These are phyloP conservation scores for Trametes versicolor DNA, from an alignment of 1,284 basidiomycete genomes.

Conservation along the genomic window DNA sequence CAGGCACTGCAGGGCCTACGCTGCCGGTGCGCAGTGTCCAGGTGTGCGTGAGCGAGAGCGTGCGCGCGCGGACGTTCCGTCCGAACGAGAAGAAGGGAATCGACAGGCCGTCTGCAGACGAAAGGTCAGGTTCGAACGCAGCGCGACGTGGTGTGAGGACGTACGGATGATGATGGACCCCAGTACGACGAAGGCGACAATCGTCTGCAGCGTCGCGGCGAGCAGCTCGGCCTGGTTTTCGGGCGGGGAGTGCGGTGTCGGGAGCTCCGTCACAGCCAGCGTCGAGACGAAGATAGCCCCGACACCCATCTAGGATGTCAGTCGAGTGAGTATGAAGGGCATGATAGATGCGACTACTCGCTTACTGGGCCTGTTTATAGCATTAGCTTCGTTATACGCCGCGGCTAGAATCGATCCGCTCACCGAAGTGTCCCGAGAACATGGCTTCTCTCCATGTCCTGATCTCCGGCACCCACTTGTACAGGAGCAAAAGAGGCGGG, in stretches of 20 bases:
- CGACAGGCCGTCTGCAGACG: conserved; percentile 67
- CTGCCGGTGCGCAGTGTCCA: conserved; percentile 37
- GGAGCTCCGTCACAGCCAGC: conserved; percentile 75
- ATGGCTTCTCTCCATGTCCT: conserved; percentile 80
- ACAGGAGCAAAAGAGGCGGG: conserved; percentile 77
- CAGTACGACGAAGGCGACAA: conserved; percentile 87
- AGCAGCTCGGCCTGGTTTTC: conserved; percentile 75
- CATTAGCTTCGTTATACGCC: not conserved
- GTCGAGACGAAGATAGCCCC: conserved; percentile 89
- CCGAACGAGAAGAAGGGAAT: conserved; percentile 88
- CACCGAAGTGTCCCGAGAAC: conserved; percentile 90
- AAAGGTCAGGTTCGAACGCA: not conserved
- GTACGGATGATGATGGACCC: conserved; percentile 85
- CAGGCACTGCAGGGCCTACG: conserved; percentile 45
- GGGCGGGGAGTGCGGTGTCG: conserved; percentile 66
- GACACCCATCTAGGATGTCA: conserved; percentile 70
- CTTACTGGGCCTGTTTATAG: conserved; percentile 61
- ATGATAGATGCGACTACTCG: not conserved
- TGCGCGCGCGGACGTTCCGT: conserved; percentile 71
- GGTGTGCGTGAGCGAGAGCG: conserved; percentile 48
- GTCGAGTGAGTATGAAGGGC: not conserved
- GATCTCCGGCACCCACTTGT: conserved; percentile 89
- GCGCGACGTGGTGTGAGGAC: no score
- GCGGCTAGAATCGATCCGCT: conserved; percentile 14
- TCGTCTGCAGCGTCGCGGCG: conserved; percentile 76